Conservation (phyloP, 2,329 filamentous ascomycete species). For the Sarocladium kiliense region DNA sequence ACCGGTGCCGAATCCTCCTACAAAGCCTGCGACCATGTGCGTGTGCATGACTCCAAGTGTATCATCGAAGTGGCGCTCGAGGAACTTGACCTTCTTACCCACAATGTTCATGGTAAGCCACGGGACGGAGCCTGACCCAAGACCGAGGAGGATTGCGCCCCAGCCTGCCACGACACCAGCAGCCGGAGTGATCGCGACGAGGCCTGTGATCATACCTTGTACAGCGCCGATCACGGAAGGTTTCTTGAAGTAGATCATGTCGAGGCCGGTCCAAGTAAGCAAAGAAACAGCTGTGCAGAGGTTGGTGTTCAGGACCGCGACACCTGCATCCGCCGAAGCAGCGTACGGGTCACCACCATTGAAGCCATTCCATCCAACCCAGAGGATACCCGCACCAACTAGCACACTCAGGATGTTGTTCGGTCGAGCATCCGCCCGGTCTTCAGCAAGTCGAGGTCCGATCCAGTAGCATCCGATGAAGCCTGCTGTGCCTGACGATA, state of each 20-base stretch:
- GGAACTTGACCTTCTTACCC: slow-evolving; percentile 10
- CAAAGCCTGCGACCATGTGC: slow-evolving; percentile 13
- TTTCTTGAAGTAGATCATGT: slow-evolving; percentile 12
- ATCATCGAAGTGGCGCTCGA: slow-evolving; percentile 12
- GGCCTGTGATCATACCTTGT: slow-evolving; percentile 13
- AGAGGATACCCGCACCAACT: slow-evolving; percentile 12
- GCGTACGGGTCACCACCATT: slow-evolving; percentile 13
- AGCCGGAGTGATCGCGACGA: slow-evolving; percentile 13
- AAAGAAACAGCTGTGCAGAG: slow-evolving; percentile 13
- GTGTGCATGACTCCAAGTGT: slow-evolving; percentile 12
- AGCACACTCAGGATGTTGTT: slow-evolving; percentile 11
- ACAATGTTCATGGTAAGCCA: slow-evolving; percentile 14
- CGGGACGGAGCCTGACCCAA: slow-evolving; percentile 12
- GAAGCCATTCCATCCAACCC: slow-evolving; percentile 14
- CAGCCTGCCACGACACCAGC: slow-evolving; percentile 13
- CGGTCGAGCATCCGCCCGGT: slow-evolving; percentile 10
- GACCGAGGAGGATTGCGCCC: slow-evolving; percentile 12
- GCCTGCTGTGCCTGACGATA: slow-evolving; percentile 12
- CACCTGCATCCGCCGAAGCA: slow-evolving; percentile 13
- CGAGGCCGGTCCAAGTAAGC: slow-evolving; percentile 11
- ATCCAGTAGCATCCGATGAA: slow-evolving; percentile 14
- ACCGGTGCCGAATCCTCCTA: slow-evolving; percentile 13
- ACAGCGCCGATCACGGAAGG: slow-evolving; percentile 12
- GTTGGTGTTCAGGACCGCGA: slow-evolving; percentile 13
- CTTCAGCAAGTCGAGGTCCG: slow-evolving; percentile 10